Evolutionary conservation across 352 stramenopile species (phyloP), one percentile per base, ranked within the genome.

Genomic region (Pythium pyrilobum): DNA sequence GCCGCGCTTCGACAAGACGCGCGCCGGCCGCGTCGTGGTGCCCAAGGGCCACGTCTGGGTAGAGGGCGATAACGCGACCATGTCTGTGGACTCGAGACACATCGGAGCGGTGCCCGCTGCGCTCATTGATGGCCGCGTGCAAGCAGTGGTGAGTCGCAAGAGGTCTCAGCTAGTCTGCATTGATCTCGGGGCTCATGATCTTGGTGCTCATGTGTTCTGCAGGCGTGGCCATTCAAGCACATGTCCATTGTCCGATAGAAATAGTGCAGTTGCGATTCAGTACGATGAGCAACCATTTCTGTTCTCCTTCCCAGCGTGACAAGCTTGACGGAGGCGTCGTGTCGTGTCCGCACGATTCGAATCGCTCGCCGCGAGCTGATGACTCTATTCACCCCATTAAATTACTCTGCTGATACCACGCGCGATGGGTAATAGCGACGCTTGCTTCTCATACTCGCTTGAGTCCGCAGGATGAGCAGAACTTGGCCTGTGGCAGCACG

Each of bases 21-120:
- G 74, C 5, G 71, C 62, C 29, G 70, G 70, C 23, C 85, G 71
- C 37, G 74, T 91, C 36, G 74, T 64, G 5, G 72, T 99, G 18
- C 95, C 95, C 6, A 87, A 96, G 52, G 92, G 95, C 45, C 92
- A 98, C 60, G 67, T 98, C 28, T 99, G 96, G 96, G 66, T 99
- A 6, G 93, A 98, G 77, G 96, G 96, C 33, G 96, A 99, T 71
- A 99, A 99, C 70, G 57, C 88, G 7, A 82, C 77, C 36, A 92
- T 96, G 63, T 98, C 90, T 8, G 85, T 86, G 1, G 96, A 99
- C 77, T 98, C 92, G 52, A 78, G 96, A 7, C 78, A 96, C 62
- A 98, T 97, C 51, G 96, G 96, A 3, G 74, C 96, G 10, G 72
- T 99, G 7, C 96, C 96, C 9, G 67, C 71, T 0, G 83, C 89